Evolutionary conservation across 2,329 filamentous ascomycete species (phyloP).

Genomic region (Ophiostoma quercus): DNA sequence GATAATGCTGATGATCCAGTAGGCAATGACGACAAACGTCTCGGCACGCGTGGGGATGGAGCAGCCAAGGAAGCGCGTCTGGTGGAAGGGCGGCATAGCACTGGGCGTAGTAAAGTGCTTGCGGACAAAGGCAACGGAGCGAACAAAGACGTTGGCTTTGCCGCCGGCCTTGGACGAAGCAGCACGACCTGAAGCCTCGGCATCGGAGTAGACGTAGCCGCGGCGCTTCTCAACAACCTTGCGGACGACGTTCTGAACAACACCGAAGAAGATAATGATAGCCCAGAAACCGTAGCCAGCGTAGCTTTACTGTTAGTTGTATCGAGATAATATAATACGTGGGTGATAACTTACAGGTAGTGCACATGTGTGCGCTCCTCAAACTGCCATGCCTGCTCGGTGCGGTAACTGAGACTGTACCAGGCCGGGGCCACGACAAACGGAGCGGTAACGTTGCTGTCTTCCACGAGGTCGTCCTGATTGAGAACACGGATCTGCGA

Average conservation of each 20-base stretch:
- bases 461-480: background rate
- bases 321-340: background rate
- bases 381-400: constrained; percentile 11
- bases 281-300: constrained; percentile 26
- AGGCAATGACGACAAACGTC: constrained; percentile 25
- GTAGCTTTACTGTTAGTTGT: constrained; percentile 7
- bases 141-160: constrained; percentile 7
- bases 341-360: constrained; percentile 13
- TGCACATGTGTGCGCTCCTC: constrained; percentile 12
- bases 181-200: constrained; percentile 13
- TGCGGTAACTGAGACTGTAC: constrained; percentile 4
- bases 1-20: constrained; percentile 25
- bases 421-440: constrained; percentile 19
- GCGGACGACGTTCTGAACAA: constrained; percentile 20
- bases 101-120: constrained; percentile 26
- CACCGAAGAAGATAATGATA: constrained; percentile 24
- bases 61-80: constrained; percentile 26
- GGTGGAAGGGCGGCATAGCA: constrained; percentile 24
- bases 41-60: constrained; percentile 28
- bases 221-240: constrained; percentile 20
- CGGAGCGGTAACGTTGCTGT: constrained; percentile 17
- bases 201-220: constrained; percentile 21
- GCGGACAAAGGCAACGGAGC: background rate
- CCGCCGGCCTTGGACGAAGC: too few relatives aligned
- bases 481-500: constrained; percentile 18